A percentile compares a stretch with the other conserved stretches of the same genome.
phyloP scores from a whole-genome alignment of 2,329 filamentous ascomycete genomes.

The Beauveria sp. region DNA sequence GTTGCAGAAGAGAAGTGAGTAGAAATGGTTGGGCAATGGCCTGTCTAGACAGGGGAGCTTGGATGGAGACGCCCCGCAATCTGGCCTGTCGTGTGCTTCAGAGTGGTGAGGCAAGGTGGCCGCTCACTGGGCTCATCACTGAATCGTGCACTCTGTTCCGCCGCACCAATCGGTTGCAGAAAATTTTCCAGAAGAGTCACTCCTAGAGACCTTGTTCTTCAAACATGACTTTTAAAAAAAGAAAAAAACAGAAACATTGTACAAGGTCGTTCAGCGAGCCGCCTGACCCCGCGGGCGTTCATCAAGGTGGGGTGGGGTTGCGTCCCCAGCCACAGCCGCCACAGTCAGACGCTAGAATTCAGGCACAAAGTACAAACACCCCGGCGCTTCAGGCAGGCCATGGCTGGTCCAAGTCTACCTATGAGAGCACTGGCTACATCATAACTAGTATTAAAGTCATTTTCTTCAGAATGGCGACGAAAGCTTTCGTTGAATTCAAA shows the following conservation, averaged over 20 bases:
- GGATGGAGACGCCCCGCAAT: conserved; percentile 8
- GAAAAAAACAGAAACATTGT: background rate
- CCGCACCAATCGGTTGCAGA: too few species aligned
- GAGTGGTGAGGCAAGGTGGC: conserved; percentile 6
- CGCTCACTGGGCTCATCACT: background rate
- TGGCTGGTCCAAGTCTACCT: background rate
- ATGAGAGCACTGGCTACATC: background rate
- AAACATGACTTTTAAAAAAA: too few species aligned
- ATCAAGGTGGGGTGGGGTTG: background rate
- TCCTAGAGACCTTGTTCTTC: too few species aligned
- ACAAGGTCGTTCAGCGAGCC: background rate
- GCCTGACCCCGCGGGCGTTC: background rate
- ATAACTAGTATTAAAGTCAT: too few species aligned
- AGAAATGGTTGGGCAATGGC: background rate
- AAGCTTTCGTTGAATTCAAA: background rate
- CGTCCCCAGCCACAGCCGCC: background rate
- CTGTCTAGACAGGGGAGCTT: background rate
- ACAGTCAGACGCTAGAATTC: background rate
- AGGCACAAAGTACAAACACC: background rate
- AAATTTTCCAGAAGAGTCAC: too few species aligned
- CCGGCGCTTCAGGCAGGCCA: background rate
- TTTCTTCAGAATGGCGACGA: background rate
- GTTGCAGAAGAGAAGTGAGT: background rate
- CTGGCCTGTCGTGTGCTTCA: conserved; percentile 10
- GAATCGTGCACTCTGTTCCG: background rate